Conservation (phyloP, 805 yeast genomes). For the Saturnispora mendoncae region DNA sequence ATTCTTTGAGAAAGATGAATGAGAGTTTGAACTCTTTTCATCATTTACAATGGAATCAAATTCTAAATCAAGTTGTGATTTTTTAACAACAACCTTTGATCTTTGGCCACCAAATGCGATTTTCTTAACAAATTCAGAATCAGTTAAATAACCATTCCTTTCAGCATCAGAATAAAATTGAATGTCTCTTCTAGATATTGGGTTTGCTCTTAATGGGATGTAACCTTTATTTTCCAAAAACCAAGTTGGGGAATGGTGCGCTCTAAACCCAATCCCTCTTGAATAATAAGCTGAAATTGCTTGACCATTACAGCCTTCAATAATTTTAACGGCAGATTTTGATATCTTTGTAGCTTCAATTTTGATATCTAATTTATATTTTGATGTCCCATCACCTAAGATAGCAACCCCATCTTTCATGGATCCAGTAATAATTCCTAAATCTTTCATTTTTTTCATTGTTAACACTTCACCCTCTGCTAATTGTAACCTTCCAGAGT, state of each 20-base stretch:
- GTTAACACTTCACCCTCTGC: constrained; percentile 55
- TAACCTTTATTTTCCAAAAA: constrained; percentile 64
- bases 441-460: constrained; percentile 66
- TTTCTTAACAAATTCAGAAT: constrained; percentile 30
- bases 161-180: constrained; percentile 63
- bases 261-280: constrained; percentile 53
- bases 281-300: constrained; percentile 67
- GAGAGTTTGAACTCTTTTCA: constrained; percentile 1
- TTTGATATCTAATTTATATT: constrained; percentile 49
- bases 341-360: constrained; percentile 84
- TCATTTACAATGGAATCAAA: constrained; percentile 14
- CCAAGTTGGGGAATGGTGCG: constrained; percentile 68
- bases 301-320: constrained; percentile 66
- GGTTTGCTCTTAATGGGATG: constrained; percentile 78
- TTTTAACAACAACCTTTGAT: constrained; percentile 12
- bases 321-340: constrained; percentile 56
- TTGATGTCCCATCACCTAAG: constrained; percentile 53
- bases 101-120: constrained; percentile 19
- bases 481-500: constrained; percentile 53
- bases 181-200: constrained; percentile 73
- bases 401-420: constrained; percentile 75
- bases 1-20: constrained; percentile 18
- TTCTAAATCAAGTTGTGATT: constrained; percentile 20
- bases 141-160: constrained; percentile 63
- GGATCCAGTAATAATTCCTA: constrained; percentile 65